Conservation (phyloP, 306 rosid genomes). For the Chamaecrista fasciculata region DNA sequence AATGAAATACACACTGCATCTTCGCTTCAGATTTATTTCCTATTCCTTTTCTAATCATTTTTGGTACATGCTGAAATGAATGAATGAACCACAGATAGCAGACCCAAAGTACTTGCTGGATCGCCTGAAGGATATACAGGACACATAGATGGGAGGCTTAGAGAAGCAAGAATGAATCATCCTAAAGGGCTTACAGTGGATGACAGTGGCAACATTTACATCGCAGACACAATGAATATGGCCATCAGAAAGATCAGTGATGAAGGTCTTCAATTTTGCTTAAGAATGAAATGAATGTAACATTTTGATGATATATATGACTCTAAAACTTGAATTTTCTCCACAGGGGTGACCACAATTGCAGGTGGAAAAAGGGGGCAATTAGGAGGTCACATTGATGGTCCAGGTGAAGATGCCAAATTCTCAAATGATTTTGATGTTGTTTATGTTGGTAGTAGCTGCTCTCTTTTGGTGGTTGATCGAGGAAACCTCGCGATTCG, state of each 20-base stretch:
- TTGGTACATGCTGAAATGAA: conserved; percentile 30
- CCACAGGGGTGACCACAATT: conserved; percentile 88
- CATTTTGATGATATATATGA: background rate
- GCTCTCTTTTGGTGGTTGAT: conserved; percentile 91
- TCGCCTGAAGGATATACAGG: conserved; percentile 89
- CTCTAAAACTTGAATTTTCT: conserved; percentile 14
- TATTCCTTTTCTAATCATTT: background rate
- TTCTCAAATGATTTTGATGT: conserved; percentile 90
- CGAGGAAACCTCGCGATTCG: conserved; percentile 93
- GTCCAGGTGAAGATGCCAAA: conserved; percentile 96
- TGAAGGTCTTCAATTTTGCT: conserved; percentile 47
- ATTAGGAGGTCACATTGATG: conserved; percentile 89
- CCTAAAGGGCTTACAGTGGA: conserved; percentile 90
- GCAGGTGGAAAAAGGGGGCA: conserved; percentile 94
- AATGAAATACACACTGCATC: background rate
- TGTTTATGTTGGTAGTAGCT: conserved; percentile 67
- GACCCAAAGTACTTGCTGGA: conserved; percentile 88
- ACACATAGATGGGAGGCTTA: conserved; percentile 84
- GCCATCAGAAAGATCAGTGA: conserved; percentile 93
- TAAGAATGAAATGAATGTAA: conserved; percentile 7
- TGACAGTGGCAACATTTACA: conserved; percentile 79
- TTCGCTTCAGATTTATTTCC: conserved; percentile 13
- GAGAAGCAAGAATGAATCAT: conserved; percentile 91
- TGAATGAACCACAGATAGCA: conserved; percentile 63
- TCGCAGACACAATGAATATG: conserved; percentile 96